phyloP scores from a whole-genome alignment of 495 filamentous ascomycete species.

The Viridothelium virens region DNA sequence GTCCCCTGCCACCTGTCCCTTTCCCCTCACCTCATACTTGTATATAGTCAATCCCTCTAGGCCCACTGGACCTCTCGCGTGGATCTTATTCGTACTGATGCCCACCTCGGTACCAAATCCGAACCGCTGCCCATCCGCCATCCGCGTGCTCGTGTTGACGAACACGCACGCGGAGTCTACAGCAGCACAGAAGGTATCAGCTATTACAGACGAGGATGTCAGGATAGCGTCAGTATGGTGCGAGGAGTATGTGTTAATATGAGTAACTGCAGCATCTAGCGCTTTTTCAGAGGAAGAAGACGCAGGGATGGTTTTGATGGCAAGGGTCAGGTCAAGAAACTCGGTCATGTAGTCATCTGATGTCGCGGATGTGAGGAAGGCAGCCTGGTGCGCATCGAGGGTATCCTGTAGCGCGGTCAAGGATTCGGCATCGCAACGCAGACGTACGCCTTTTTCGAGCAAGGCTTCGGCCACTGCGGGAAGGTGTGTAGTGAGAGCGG shows the following conservation, averaged over 20 bases:
- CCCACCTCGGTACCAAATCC: slow-evolving; percentile 98
- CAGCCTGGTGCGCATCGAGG: slow-evolving; percentile 35
- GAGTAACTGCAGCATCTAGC: slow-evolving; percentile 64
- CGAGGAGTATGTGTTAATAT: slow-evolving; percentile 87
- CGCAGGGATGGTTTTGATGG: slow-evolving; percentile 67
- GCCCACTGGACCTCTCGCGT: slow-evolving; percentile 86
- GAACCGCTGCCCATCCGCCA: slow-evolving; percentile 94
- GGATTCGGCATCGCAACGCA: slow-evolving; percentile 70
- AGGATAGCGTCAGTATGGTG: slow-evolving; percentile 94
- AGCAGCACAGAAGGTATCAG: slow-evolving; percentile 69
- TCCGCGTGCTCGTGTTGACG: slow-evolving; percentile 91
- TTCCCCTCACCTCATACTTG: slow-evolving; percentile 79
- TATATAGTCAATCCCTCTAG: slow-evolving; percentile 94
- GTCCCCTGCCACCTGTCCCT: slow-evolving; percentile 64
- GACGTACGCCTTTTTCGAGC: slow-evolving; percentile 64
- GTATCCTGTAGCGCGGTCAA: slow-evolving; percentile 49
- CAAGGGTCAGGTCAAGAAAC: slow-evolving; percentile 76
- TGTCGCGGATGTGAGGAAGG: slow-evolving; percentile 54
- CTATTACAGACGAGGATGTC: slow-evolving; percentile 55
- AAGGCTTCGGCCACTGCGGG: slow-evolving; percentile 64
- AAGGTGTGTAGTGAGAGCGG: slow-evolving; percentile 58
- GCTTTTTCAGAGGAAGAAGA: slow-evolving; percentile 21
- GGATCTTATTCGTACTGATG: slow-evolving; percentile 98
- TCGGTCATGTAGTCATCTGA: slow-evolving; percentile 77
- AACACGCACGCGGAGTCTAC: slow-evolving; percentile 90